Base-by-base conservation (phyloP, 305 asterid genomes). In the Fraxinus xanthoxyloides region DNA sequence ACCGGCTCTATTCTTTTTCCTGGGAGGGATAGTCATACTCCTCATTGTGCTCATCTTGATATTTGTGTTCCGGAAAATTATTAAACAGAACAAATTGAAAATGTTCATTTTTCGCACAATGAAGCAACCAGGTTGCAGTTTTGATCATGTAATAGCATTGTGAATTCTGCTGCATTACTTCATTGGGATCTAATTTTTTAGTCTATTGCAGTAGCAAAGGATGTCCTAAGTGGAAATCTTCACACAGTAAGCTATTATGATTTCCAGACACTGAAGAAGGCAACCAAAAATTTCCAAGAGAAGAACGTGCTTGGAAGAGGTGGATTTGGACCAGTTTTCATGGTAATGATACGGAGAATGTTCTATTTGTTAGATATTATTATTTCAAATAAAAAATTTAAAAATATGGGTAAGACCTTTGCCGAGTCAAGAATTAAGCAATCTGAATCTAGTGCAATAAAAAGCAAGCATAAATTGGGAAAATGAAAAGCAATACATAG, bases 241-340 rank as follows among this genome's bases (percentile, higher is more conserved):
- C 91, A 83, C 32, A 89, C 91, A 4, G 88, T 92, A 21, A 86
- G 90, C 85, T 81, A 93, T 82, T 92, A 89, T 9, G 83, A 87
- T 80, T 91, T 89, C 85, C 91, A 85, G 74, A 86, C 97, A 3
- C 79, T 92, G 74, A 89, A 82, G 91, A 92, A 93, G 87, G 97
- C 95, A 54, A 90, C 97, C 7, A 91, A 90, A 86, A 90, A 92
- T 81, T 93, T 93, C 88, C 88, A 90, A 87, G 90, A 85, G 83
- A 77, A 28, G 24, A 84, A 89, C 84, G 84, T 93, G 65, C 97
- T 93, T 13, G 97, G 97, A 59, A 84, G 92, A 86, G 97, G 97
- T 80, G 97, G 97, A 87, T 93, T 93, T 74, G 97, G 97, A 43
- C 96, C 97, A 1, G 97, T 93, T 54, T 93, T 83, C 87, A 86